These are phyloP conservation scores for Phlebiopsis gigantea DNA, from an alignment of 768 basidiomycete genomes.

Conservation along the genomic window DNA sequence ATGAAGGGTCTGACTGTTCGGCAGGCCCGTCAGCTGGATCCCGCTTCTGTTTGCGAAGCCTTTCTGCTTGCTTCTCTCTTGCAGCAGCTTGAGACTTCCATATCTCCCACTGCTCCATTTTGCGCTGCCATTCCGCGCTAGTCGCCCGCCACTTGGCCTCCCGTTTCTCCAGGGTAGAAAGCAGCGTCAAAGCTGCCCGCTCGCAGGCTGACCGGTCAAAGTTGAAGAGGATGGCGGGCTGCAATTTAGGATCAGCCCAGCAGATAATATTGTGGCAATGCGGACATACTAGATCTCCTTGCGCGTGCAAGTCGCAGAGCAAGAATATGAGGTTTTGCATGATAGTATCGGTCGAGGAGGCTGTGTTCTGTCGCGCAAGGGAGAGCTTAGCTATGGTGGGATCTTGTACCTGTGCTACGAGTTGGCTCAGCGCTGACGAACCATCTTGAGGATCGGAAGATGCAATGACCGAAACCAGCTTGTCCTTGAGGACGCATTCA, in stretches of 20 bases:
- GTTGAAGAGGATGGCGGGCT: constrained; percentile 67
- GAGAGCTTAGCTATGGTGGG: constrained; percentile 22
- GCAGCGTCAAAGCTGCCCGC: constrained; percentile 38
- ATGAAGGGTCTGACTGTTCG: constrained; percentile 26
- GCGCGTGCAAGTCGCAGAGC: constrained; percentile 50
- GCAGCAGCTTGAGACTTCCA: constrained; percentile 45
- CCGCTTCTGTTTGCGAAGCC: constrained; percentile 34
- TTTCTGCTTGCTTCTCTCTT: constrained; percentile 40
- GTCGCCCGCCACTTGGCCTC: constrained; percentile 46
- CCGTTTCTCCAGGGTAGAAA: constrained; percentile 30
- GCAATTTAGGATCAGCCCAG: not conserved
- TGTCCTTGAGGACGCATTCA: constrained; percentile 46
- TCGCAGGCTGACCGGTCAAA: constrained; percentile 62
- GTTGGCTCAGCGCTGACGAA: constrained; percentile 28
- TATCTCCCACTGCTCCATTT: constrained; percentile 43
- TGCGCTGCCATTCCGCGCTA: constrained; percentile 44
- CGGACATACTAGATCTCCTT: constrained; percentile 48
- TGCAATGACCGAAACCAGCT: constrained; percentile 33
- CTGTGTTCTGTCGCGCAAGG: constrained; percentile 24
- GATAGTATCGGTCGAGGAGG: constrained; percentile 30
- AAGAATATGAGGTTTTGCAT: constrained; percentile 43
- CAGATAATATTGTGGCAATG: not conserved
- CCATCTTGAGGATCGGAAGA: constrained; percentile 31
- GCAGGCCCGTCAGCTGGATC: constrained; percentile 24
- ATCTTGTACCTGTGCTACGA: constrained; percentile 40